Base-by-base conservation (phyloP, 73 alveolate genomes). In the Symbiodinium pilosum region DNA sequence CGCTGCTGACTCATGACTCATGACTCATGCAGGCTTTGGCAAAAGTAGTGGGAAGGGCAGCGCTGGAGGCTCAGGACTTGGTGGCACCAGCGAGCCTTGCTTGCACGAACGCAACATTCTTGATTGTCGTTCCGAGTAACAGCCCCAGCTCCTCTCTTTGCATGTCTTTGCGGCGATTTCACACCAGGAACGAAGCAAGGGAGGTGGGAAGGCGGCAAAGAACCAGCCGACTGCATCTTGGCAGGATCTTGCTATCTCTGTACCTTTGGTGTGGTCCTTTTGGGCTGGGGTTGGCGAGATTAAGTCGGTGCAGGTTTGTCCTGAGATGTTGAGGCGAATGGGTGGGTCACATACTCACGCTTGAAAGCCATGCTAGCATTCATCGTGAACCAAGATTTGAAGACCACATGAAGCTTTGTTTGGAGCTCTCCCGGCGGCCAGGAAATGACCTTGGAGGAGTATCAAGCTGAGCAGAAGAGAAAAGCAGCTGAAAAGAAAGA, bases 371-470 rank as follows among this genome's bases (percentile, higher is more conserved):
- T n/a, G n/a, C n/a, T n/a, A n/a, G n/a, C n/a, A n/a, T n/a, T n/a
- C n/a, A n/a, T n/a, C n/a, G n/a, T n/a, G n/a, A n/a, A n/a, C n/a
- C n/a, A n/a, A n/a, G n/a, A n/a, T n/a, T n/a, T n/a, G n/a, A n/a
- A n/a, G n/a, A n/a, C n/a, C n/a, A n/a, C n/a, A n/a, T n/a, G n/a
- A n/a, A n/a, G n/a, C n/a, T n/a, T n/a, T n/a, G n/a, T n/a, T n/a
- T 47, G 14, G 59, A 47, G 6, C 21, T 47, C 41, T 64, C 30
- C 12, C 81, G 20, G 20, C 34, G 39, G 38, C 0, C 5, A 87
- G 94, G 94, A 87, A 64, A 87, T 87, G 94, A 87, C 94, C 34
- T 40, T 87, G 56, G 94, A 87, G 43, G 86, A 87, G 85, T 87
- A 87, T 43, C 85, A 87, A 56, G 94, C 94, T 32, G 94, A 87